Evolutionary conservation across 768 basidiomycete species (phyloP).

Genomic region (Podaxis mareebaensis): DNA sequence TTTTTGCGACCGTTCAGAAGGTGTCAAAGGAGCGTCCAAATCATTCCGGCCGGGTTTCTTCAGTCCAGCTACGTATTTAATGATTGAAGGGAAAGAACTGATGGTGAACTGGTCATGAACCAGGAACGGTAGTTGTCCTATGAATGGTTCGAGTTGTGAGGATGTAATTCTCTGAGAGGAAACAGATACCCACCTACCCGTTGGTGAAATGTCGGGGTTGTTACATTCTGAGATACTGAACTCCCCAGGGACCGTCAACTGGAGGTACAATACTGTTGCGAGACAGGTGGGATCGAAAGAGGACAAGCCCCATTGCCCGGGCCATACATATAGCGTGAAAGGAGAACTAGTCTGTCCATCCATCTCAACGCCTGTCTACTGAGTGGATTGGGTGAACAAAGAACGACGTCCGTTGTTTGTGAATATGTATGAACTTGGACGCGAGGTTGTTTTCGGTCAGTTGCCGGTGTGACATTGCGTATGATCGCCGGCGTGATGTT

Average conservation of each 20-base stretch:
- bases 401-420: neutral
- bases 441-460: neutral
- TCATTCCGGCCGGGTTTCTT: slow-evolving; percentile 37
- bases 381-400: neutral
- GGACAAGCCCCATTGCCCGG: slow-evolving; percentile 60
- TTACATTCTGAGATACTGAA: slow-evolving; percentile 63
- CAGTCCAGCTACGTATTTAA: slow-evolving; percentile 62
- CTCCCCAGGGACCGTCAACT: slow-evolving; percentile 66
- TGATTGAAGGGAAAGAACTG: slow-evolving; percentile 58
- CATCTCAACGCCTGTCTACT: neutral
- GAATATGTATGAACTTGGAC: neutral
- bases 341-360: neutral
- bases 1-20: slow-evolving; percentile 50
- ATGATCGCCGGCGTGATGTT: neutral
- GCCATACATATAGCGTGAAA: slow-evolving; percentile 65
- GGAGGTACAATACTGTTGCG: slow-evolving; percentile 66
- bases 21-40: slow-evolving; percentile 49
- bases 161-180: neutral
- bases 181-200: slow-evolving; percentile 49
- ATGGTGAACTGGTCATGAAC: slow-evolving; percentile 54
- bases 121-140: slow-evolving; percentile 75
- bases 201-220: slow-evolving; percentile 73
- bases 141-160: slow-evolving; percentile 17
- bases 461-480: neutral
- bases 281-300: slow-evolving; percentile 70